phyloP scores from a whole-genome alignment of 176 grass and related monocot species.

The Avena atlantica region DNA sequence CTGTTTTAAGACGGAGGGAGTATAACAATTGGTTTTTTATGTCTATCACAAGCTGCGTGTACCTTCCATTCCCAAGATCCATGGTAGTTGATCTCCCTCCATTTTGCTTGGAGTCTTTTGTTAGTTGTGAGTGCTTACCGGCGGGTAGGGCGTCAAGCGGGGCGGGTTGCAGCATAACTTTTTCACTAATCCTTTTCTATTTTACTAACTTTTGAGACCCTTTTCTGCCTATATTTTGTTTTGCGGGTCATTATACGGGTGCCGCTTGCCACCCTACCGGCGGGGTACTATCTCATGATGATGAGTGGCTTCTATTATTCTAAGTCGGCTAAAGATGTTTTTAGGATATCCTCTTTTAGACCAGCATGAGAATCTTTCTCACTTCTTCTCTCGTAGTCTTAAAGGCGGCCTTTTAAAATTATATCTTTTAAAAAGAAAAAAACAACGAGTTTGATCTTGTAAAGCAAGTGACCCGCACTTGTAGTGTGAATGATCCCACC shows the following conservation, averaged over 20 bases:
- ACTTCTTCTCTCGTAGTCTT: background rate
- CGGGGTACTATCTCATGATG: background rate
- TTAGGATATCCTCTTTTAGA: slow-evolving; percentile 25
- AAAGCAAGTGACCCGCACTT: background rate
- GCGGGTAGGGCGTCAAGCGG: too few relatives aligned
- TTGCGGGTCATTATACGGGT: too few relatives aligned
- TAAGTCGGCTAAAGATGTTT: slow-evolving; percentile 8
- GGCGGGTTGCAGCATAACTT: too few relatives aligned
- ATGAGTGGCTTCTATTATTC: background rate
- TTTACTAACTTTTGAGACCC: too few relatives aligned
- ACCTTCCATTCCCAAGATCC: background rate
- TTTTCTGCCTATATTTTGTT: too few relatives aligned
- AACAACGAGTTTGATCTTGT: background rate
- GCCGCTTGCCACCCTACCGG: too few relatives aligned
- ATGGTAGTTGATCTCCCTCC: background rate
- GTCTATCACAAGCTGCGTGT: background rate
- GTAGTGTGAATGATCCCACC: background rate
- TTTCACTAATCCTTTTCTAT: too few relatives aligned
- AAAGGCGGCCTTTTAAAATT: background rate
- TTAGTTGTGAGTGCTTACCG: background rate
- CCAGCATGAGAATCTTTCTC: background rate
- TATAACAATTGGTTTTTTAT: too few relatives aligned
- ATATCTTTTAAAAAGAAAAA: background rate
- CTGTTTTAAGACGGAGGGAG: too few relatives aligned
- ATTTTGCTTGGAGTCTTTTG: background rate